phyloP scores from a whole-genome alignment of 139 green algal species.

The Penium margaritaceum region DNA sequence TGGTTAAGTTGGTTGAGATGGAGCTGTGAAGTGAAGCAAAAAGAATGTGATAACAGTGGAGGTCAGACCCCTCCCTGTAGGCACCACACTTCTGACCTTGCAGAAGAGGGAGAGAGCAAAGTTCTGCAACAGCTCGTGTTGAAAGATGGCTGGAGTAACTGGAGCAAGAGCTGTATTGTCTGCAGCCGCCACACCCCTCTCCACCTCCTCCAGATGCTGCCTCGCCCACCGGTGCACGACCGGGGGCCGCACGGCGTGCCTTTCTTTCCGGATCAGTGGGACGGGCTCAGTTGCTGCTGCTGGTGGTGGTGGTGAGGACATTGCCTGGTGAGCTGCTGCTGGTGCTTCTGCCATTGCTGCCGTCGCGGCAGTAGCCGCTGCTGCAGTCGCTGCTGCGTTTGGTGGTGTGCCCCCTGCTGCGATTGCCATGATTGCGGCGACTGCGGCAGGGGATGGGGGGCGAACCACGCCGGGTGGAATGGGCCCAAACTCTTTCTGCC shows the following conservation, averaged over 20 bases:
- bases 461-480: no score
- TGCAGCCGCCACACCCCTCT: slow-evolving; percentile 15
- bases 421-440: no score
- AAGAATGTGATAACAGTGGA: not conserved
- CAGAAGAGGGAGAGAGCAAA: slow-evolving; percentile 85
- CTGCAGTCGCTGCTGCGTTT: no score
- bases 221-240: slow-evolving; percentile 73
- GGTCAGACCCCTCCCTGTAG: not conserved
- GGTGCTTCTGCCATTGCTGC: no score
- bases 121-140: slow-evolving; percentile 86
- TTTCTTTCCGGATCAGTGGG: slow-evolving; percentile 54
- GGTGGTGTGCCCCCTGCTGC: no score
- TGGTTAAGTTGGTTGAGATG: not conserved
- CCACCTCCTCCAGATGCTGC: not conserved
- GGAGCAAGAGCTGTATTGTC: not conserved
- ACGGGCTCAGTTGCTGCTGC: no score
- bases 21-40: no score
- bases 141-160: slow-evolving; percentile 64
- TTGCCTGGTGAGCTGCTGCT: not conserved
- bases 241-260: slow-evolving; percentile 71
- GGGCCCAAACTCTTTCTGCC: no score
- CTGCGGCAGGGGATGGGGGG: no score
- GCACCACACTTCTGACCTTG: not conserved
- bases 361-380: no score
- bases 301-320: not conserved